Conservation (phyloP, 129 eudicot genomes). For the Arctium minus region DNA sequence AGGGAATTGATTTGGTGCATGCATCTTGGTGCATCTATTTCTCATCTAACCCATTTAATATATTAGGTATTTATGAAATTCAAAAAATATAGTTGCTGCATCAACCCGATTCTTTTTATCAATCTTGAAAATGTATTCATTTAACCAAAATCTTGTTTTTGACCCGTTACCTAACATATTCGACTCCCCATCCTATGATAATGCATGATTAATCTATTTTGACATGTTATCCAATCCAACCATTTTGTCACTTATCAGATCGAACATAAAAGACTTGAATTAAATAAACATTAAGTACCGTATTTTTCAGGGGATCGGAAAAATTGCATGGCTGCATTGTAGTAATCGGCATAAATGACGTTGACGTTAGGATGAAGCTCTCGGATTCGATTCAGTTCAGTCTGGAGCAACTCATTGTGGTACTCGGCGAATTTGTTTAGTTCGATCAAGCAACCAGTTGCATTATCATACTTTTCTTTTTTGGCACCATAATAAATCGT, state of each 20-base stretch:
- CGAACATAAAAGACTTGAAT: not conserved
- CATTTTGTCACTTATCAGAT: not conserved
- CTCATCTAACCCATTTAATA: no score
- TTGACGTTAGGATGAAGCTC: constrained; percentile 39
- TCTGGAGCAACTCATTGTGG: constrained; percentile 47
- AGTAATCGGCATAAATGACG: constrained; percentile 57
- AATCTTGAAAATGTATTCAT: no score
- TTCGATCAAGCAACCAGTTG: constrained; percentile 42
- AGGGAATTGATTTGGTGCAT: no score
- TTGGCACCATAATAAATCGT: constrained; percentile 27
- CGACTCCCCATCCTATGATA: no score
- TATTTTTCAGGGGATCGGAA: constrained; percentile 39
- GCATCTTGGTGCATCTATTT: no score
- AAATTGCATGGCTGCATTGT: constrained; percentile 47
- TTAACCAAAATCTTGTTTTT: no score
- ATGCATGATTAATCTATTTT: no score
- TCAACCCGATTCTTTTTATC: no score
- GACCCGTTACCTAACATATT: no score
- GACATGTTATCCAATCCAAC: not conserved
- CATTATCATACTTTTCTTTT: constrained; percentile 39
- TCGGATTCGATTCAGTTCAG: constrained; percentile 28
- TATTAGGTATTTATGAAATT: no score
- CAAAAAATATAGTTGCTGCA: no score
- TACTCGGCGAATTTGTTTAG: constrained; percentile 42
- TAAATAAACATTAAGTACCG: constrained; percentile 31